Evolutionary conservation across 805 yeast genomes (phyloP), one percentile per base, ranked within the genome.

Genomic region (Spathaspora passalidarum): DNA sequence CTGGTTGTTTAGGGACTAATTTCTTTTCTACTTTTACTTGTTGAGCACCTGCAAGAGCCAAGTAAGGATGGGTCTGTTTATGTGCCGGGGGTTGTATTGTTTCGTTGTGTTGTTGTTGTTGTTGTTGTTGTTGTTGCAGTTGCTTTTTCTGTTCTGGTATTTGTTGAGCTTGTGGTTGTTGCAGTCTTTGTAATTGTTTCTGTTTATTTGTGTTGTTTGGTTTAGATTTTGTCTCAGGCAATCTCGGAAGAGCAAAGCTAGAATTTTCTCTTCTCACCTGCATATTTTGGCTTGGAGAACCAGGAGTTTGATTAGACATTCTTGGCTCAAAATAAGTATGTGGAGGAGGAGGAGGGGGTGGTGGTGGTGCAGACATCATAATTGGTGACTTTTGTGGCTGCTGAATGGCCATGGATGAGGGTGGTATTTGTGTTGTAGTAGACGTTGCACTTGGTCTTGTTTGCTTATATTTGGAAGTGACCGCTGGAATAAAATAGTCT

Each of bases 401-500:
- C 16, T 11, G 16, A 29, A 29, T 3, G 3, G 17, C 16, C 5
- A 29, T 8, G 6, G 17, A 4, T 29, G 34, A 29, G 14, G 16
- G 16, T 13, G 13, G 34, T 7, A 29, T 8, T 29, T 6, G 34
- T 29, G 3, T 10, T 7, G 29, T 7, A n/a, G 34, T 2, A 29
- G 34, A 17, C 14, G 13, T 29, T 13, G n/a, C 34, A 25, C 3
- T 4, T 25, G 29, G 29, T n/a, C n/a, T n/a, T 26, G 32, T 4
- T 7, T 26, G 9, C 13, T 29, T 29, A 13, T 29, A 9, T 3
- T 29, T 29, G 13, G 34, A 29, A 2, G 16, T 34, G 2, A 36
- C 38, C n/a, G 38, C 14, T 1, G 74, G 74, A 11, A 68, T 57
- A 21, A 69, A 56, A 43, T 55, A 57, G 40, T 69, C 74, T 10